Conservation (phyloP, 2,329 filamentous ascomycete genomes). For the Fusarium buxicola region DNA sequence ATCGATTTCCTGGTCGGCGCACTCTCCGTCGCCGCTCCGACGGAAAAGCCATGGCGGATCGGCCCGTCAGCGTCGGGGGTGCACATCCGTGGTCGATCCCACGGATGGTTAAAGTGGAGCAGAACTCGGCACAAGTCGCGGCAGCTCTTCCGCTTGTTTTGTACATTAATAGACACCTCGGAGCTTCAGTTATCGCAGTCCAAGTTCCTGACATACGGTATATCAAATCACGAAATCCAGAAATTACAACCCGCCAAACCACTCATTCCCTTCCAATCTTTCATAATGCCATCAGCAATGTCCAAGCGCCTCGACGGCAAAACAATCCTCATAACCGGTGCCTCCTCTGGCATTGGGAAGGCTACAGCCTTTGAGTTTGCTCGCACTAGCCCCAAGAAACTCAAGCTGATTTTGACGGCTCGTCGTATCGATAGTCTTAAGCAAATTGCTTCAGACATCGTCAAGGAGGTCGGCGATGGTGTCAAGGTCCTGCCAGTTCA, state of each 20-base stretch:
- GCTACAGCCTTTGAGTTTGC: slow-evolving; percentile 90
- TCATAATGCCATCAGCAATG: slow-evolving; percentile 67
- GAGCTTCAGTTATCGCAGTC: neutral
- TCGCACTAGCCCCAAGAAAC: slow-evolving; percentile 78
- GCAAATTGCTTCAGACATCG: slow-evolving; percentile 80
- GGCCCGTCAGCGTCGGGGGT: neutral
- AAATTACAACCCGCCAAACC: neutral
- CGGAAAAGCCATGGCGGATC: slow-evolving; percentile 19
- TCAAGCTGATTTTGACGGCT: slow-evolving; percentile 89
- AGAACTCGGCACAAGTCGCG: neutral
- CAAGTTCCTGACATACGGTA: neutral
- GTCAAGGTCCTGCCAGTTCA: slow-evolving; percentile 85
- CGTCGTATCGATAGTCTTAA: slow-evolving; percentile 82
- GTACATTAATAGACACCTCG: slow-evolving; percentile 23
- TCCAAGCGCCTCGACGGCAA: slow-evolving; percentile 90
- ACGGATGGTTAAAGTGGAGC: neutral
- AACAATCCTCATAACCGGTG: slow-evolving; percentile 91
- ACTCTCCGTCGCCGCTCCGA: neutral
- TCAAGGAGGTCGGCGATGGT: slow-evolving; percentile 78
- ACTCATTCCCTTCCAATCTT: neutral
- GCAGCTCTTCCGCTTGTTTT: neutral
- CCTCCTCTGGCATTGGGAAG: slow-evolving; percentile 89
- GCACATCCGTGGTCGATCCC: neutral
- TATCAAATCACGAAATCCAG: neutral
- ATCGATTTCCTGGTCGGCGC: neutral